Conservation (phyloP, 2,329 filamentous ascomycete genomes). For the Aspergillus vadensis region DNA sequence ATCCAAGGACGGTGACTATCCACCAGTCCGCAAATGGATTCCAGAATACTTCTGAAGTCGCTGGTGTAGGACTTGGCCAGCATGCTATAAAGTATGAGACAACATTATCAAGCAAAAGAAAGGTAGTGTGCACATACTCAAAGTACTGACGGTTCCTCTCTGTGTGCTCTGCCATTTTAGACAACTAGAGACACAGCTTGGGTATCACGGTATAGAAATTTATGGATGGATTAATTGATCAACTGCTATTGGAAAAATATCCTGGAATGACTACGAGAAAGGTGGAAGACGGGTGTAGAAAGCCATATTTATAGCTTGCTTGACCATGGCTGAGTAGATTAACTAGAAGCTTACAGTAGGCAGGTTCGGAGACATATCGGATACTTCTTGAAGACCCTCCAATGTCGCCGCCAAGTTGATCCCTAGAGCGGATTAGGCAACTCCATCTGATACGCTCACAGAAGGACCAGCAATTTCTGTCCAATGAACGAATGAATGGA, state of each 20-base stretch:
- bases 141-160: slow-evolving; percentile 44
- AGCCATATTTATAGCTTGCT: slow-evolving; percentile 12
- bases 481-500: neutral
- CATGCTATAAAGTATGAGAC: slow-evolving; percentile 41
- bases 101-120: neutral
- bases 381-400: slow-evolving; percentile 25
- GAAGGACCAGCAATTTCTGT: neutral
- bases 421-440: neutral
- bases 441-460: neutral
- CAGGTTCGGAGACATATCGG: slow-evolving; percentile 36
- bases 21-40: slow-evolving; percentile 58
- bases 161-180: slow-evolving; percentile 40
- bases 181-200: neutral
- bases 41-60: slow-evolving; percentile 57
- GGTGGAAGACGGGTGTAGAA: neutral
- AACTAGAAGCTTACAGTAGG: neutral
- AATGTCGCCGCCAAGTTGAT: neutral
- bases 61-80: slow-evolving; percentile 59
- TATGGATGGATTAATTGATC: neutral
- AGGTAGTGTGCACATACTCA: slow-evolving; percentile 36
- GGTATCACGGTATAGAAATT: neutral
- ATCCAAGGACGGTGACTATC: slow-evolving; percentile 61
- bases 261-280: neutral
- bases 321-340: neutral
- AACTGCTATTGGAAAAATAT: neutral